Base-by-base conservation (phyloP, 2,329 filamentous ascomycete species). In the Botryotinia convoluta region DNA sequence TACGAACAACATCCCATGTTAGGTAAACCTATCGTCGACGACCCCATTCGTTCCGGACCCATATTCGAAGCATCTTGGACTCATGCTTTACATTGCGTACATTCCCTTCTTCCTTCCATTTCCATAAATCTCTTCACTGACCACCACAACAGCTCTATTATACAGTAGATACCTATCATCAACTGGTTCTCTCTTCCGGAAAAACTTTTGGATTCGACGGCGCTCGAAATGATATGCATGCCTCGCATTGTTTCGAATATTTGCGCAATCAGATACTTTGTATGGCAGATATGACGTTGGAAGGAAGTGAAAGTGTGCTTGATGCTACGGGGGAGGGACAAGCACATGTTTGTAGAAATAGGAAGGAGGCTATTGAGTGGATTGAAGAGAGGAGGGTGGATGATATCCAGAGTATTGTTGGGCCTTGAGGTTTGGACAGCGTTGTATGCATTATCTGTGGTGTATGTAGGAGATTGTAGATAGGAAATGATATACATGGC, bases 21-120 rank as follows among this genome's bases (percentile, higher is more conserved):
- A 12, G 80, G 81, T 14, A 75, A 79, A 20, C 81, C 80, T 1
- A 79, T 82, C 35, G 72, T 74, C 26, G 75, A 79, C 45, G 80
- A 82, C 68, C 79, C 80, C 22, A 78, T 80, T 26, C 78, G 78
- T 3, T 74, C 74, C 0, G 80, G 80, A 8, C 75, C 80, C 0
- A 68, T 81, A 7, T 81, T 77, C 62, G 80, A 82, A 77, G 80
- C 80, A 6, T 79, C 78, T 0, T 82, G 80, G 81, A 81, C 81
- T 0, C 80, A 81, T 69, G 79, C 81, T 7, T 71, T 81, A 8
- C 80, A 81, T 69, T 82, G 80, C 68, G 77, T 79, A 74, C 2
- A 59, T 39, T 6, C 1, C 22, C 32, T 18, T 57, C 26, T 29
- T n/a, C 8, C 51, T 26, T 4, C 7, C 4, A 7, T 16, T 54